Evolutionary conservation across 1,284 basidiomycete species (phyloP).

Genomic region (Ustilago bromivora): DNA sequence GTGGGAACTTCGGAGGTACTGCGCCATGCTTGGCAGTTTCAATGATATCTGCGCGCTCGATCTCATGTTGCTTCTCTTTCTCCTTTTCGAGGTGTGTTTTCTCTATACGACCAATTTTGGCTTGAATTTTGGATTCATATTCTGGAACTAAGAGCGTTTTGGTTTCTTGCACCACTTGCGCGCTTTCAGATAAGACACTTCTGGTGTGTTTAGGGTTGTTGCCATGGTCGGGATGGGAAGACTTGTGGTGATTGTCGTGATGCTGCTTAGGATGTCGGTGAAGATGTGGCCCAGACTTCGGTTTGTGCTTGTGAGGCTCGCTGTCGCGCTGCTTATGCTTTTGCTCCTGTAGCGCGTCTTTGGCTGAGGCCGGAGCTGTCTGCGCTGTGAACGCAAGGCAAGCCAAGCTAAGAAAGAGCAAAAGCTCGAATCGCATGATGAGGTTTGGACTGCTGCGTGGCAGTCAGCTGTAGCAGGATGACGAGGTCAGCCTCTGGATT

Average conservation of each 20-base stretch:
- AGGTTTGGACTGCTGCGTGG: constrained; percentile 1
- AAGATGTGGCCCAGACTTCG: not conserved
- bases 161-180: not conserved
- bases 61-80: constrained; percentile 1
- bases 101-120: not conserved
- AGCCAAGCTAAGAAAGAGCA: constrained; percentile 31
- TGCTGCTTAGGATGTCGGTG: not conserved
- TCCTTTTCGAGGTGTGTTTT: not conserved
- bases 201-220: constrained; percentile 5
- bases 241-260: constrained; percentile 5
- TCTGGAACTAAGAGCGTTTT: not conserved
- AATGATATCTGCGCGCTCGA: constrained; percentile 24
- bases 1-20: constrained; percentile 31
- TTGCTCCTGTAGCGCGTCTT: constrained; percentile 8
- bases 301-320: not conserved
- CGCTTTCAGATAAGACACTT: not conserved
- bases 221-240: not conserved
- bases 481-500: constrained; percentile 29
- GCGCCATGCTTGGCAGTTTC: constrained; percentile 31
- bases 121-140: not conserved
- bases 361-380: constrained; percentile 24
- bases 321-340: constrained; percentile 3
- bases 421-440: constrained; percentile 26
- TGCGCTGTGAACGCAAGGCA: constrained; percentile 42
- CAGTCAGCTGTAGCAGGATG: not conserved